Evolutionary conservation across 2,329 filamentous ascomycete genomes (phyloP), one percentile per base, ranked within the genome.

Genomic region (Aspergillus sp.): DNA sequence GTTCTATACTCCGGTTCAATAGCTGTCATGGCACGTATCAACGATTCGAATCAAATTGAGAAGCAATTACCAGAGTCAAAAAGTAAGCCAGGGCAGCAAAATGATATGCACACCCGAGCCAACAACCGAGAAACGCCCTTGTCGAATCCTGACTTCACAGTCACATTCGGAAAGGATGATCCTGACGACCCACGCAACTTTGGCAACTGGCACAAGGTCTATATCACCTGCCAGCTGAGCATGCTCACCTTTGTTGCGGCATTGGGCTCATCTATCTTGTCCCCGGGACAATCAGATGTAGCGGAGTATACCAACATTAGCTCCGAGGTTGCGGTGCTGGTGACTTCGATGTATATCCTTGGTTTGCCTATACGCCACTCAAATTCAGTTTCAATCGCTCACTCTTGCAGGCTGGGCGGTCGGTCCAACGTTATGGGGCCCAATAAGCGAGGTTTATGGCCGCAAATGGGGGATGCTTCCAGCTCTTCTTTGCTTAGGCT

Each of bases 211-310:
- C 78, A 80, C 63, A 84, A 83, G 67, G 73, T 70, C 41, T 82
- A 76, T 71, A 71, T 84, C 53, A 84, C 82, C 0, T 73, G 82
- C 21, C 76, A 81, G 55, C 66, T 85, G 39, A 78, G 80, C 25
- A 74, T 84, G 73, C 72, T 84, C 13, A 82, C 83, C 1, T 68
- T 84, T 19, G 72, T 76, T 10, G 81, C 80, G 12, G 80, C 78
- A 59, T 67, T 83, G 49, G 82, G 80, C 5, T 82, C 80, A 7
- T 81, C 79, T 15, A 82, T 85, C 58, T 80, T 82, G 36, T 72
- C 82, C 2, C 79, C 82, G 1, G 83, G 80, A 1, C 75, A 79
- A 45, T 52, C 70, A 4, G 71, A 65, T 1, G 79, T 85, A 41
- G 74, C 79, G 2, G 60, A 67, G 30, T 78, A 83, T 55, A 58